Evolutionary conservation across 495 filamentous ascomycete genomes (phyloP).

Genomic region (Penicillium macrosclerotiorum): DNA sequence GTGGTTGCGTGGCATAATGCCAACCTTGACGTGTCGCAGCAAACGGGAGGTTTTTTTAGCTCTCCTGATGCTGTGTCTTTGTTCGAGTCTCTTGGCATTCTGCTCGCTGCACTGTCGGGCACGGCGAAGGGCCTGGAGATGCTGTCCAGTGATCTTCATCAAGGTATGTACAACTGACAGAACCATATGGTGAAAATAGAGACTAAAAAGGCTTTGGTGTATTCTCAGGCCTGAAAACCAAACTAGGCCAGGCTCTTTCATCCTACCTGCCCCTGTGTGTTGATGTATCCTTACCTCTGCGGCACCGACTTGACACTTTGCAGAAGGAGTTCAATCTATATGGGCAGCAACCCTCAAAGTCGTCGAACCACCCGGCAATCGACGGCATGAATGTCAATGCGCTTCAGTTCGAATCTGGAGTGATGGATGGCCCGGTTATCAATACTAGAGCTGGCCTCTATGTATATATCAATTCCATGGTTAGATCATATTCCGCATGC

Average conservation of each 20-base stretch:
- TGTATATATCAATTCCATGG: constrained; percentile 84
- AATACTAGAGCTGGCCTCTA: constrained; percentile 89
- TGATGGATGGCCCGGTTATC: constrained; percentile 64
- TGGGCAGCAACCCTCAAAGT: constrained; percentile 34
- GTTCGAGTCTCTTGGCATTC: constrained; percentile 45
- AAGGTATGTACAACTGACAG: constrained; percentile 25
- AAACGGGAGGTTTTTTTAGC: constrained; percentile 33
- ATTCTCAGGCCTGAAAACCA: constrained; percentile 33
- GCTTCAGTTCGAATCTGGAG: constrained; percentile 49
- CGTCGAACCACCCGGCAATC: constrained; percentile 37
- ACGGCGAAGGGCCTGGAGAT: constrained; percentile 38
- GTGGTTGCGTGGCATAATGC: constrained; percentile 39
- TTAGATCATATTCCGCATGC: constrained; percentile 42
- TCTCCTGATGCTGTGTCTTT: constrained; percentile 42
- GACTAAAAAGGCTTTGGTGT: constrained; percentile 1
- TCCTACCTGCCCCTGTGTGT: constrained; percentile 44
- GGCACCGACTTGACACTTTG: constrained; percentile 40
- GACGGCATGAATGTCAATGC: constrained; percentile 44
- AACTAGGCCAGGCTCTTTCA: constrained; percentile 40
- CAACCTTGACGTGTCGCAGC: constrained; percentile 24
- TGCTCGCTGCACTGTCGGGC: constrained; percentile 42
- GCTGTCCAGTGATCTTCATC: constrained; percentile 34
- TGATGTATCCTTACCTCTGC: constrained; percentile 38
- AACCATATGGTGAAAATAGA: not conserved
- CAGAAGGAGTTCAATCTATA: constrained; percentile 48